Conservation (phyloP, 495 filamentous ascomycete species). For the Podospora anserina region DNA sequence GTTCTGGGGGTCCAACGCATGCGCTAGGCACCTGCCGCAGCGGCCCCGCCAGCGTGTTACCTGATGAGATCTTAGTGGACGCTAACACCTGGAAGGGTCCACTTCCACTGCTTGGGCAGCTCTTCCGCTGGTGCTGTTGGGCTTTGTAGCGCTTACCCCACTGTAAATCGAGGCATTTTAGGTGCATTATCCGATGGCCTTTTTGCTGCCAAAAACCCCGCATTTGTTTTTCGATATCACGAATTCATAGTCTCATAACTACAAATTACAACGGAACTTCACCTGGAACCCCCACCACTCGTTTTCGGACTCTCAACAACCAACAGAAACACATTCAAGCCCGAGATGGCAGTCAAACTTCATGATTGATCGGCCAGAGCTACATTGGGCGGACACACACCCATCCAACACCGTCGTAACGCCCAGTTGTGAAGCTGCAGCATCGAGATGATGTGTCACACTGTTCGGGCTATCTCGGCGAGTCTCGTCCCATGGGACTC, state of each 20-base stretch:
- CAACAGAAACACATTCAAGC: neutral
- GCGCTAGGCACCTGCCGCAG: slow-evolving; percentile 13
- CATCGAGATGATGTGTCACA: slow-evolving; percentile 16
- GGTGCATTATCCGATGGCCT: slow-evolving; percentile 33
- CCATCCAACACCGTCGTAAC: neutral
- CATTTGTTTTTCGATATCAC: slow-evolving; percentile 1
- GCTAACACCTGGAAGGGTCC: neutral
- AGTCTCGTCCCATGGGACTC: slow-evolving; percentile 10
- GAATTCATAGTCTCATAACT: neutral
- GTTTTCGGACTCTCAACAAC: neutral
- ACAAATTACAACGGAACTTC: neutral
- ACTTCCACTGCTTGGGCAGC: neutral
- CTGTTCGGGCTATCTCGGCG: neutral
- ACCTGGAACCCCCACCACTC: neutral
- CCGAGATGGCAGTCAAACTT: neutral
- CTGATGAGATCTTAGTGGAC: neutral
- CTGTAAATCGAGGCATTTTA: slow-evolving; percentile 10
- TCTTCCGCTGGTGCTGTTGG: neutral
- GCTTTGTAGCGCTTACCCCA: neutral
- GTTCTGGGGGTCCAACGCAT: slow-evolving; percentile 1
- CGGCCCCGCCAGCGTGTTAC: slow-evolving; percentile 5
- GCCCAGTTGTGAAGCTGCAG: neutral
- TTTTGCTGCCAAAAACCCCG: neutral
- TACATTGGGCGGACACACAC: neutral
- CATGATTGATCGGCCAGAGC: slow-evolving; percentile 1